Evolutionary conservation across 768 basidiomycete genomes (phyloP).

Genomic region (Rhizopogon vulgaris): DNA sequence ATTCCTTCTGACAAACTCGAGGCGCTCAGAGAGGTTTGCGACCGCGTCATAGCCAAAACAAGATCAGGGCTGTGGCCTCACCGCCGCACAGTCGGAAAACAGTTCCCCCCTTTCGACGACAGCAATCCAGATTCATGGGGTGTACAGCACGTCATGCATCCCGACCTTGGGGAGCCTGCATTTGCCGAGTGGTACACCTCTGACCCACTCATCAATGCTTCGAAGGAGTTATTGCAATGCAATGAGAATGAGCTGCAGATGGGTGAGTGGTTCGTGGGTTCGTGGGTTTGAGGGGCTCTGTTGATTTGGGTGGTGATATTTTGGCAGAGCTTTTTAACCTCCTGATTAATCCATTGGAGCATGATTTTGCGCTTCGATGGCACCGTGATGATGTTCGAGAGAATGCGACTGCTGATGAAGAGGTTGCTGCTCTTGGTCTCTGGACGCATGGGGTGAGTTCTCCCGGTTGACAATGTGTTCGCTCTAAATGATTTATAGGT

Average conservation of each 20-base stretch:
- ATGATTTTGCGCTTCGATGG: conserved; percentile 72
- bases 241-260: conserved; percentile 58
- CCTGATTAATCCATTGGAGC: conserved; percentile 59
- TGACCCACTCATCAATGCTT: conserved; percentile 36
- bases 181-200: conserved; percentile 70
- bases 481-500: conserved; percentile 33
- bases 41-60: conserved; percentile 43
- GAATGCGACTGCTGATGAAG: conserved; percentile 53
- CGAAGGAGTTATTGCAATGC: conserved; percentile 48
- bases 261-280: conserved; percentile 44
- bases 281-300: not conserved
- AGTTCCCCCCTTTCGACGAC: conserved; percentile 68
- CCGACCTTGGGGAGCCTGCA: conserved; percentile 49
- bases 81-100: conserved; percentile 67
- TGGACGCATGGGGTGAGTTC: conserved; percentile 64
- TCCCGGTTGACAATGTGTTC: not conserved
- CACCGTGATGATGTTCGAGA: conserved; percentile 72
- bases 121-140: conserved; percentile 69
- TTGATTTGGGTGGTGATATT: not conserved
- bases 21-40: conserved; percentile 44
- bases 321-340: conserved; percentile 66
- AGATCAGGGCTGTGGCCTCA: conserved; percentile 58
- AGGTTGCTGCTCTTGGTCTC: conserved; percentile 44
- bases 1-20: conserved; percentile 34
- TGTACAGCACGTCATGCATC: conserved; percentile 80